These are phyloP conservation scores for Marchantia paleacea DNA, from an alignment of 225 moss, liverwort and hornwort genomes.

Conservation along the genomic window DNA sequence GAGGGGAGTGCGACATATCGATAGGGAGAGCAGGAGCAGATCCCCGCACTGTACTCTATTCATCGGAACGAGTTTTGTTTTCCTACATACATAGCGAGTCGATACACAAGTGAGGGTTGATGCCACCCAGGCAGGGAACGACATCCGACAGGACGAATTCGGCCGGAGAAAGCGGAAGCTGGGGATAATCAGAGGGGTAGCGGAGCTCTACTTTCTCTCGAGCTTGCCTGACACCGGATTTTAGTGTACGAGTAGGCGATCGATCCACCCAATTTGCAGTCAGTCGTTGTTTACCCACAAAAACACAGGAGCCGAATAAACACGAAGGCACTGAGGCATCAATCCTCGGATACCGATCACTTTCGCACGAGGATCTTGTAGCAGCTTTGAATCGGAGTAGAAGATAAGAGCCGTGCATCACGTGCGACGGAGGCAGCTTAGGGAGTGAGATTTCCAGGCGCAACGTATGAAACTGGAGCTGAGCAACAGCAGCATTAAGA, in stretches of 20 bases:
- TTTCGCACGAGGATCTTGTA: too few species aligned
- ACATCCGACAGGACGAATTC: neutral
- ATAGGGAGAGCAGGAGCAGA: neutral
- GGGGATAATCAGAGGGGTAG: neutral
- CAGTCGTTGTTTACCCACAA: neutral
- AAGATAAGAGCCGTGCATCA: slow-evolving; percentile 2
- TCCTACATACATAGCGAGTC: neutral
- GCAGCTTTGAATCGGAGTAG: neutral
- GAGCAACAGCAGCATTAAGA: slow-evolving; percentile 5
- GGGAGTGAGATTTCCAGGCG: neutral
- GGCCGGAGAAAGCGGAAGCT: neutral
- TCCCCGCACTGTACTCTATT: neutral
- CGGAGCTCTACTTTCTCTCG: neutral
- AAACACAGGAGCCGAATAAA: neutral
- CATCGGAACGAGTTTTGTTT: neutral
- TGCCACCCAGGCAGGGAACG: neutral
- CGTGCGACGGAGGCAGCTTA: neutral
- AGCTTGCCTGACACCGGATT: neutral
- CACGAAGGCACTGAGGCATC: neutral
- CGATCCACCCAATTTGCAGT: neutral
- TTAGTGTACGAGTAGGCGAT: neutral
- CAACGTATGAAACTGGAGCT: slow-evolving; percentile 6
- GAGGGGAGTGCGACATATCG: neutral
- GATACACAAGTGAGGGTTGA: neutral
- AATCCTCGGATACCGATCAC: neutral